Base-by-base conservation (phyloP, 306 rosid species). In the Rubus parviflorus region DNA sequence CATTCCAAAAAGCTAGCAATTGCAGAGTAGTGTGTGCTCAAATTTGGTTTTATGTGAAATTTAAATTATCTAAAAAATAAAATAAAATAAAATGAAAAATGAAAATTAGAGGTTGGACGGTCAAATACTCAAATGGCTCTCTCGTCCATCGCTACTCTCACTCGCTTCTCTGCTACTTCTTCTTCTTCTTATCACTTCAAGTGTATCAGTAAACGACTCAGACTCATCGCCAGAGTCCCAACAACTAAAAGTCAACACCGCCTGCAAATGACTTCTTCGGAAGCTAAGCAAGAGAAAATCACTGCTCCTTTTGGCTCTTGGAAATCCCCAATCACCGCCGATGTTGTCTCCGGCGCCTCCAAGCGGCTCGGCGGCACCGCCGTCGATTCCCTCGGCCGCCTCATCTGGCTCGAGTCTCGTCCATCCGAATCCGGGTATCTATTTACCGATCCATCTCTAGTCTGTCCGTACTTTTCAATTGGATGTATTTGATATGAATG, bases 371-470 rank as follows among this genome's bases (percentile, higher is more conserved):
- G 88, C 0, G 98, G 98, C 20, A 86, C 94, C 38, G 91, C 98
- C 75, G 81, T 92, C 11, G 94, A 91, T 11, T 70, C 77, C 16
- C 77, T 35, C 16, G 99, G 96, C 58, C 90, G 89, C 65, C 96
- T 95, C 65, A 58, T 95, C 71, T 95, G 97, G 98, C 89, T 92
- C 3, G 98, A 95, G 85, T 88, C 94, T 0, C 99, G 98, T 38
- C 99, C 99, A 7, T 53, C 84, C 0, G 98, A 95, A 68, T 82
- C 91, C 3, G 99, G 99, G 98, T 95, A 72, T 14, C 74, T 17
- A 53, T 54, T 4, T 41, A 12, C 6, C 69, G 19, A 16, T 62
- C n/a, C 43, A 25, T 15, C 30, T 58, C 9, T 47, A 7, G 35
- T 43, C 3, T 60, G 16, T 56, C 4, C 10, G 12, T 35, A 11